Base-by-base conservation (phyloP, 1,139 yeast genomes). In the Hansenula anomala region DNA sequence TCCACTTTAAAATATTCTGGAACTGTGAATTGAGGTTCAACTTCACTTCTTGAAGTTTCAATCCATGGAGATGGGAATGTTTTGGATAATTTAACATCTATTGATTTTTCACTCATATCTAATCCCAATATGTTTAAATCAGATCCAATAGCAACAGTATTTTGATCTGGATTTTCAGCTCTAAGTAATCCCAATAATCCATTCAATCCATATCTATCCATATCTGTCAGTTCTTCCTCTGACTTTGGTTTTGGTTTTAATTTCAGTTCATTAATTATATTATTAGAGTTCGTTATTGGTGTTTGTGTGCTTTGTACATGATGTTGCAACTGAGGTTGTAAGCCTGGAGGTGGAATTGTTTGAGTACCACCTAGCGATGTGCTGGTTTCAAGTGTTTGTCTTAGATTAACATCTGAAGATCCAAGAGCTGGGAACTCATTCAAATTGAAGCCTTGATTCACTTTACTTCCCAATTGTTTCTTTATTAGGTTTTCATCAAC, bases 31-130 rank as follows among this genome's bases (percentile, higher is more conserved):
- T 71, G 73, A 3, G 98, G 98, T 51, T 88, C 95, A n/a, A 90
- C 96, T 50, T 85, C 90, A 41, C 89, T 80, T 52, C 94, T 71
- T 12, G 95, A 78, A 1, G 96, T 86, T 57, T 90, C 97, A 28
- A 86, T 71, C 97, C 97, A 92, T 12, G 97, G 97, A 12, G 95
- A 83, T 22, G 95, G 80, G 55, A 90, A 78, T n/a, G 80, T 78
- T 51, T 74, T 75, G 36, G 90, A 71, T 26, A 89, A 67, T 44
- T 76, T 69, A 15, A 70, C 66, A 31, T 66, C 64, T 17, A 47
- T 40, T 2, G 42, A 41, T 5, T 34, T 45, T 43, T 42, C 48
- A 45, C 59, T 58, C 49, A 84, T 69, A 53, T 86, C 85, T 36
- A 88, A 66, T 15, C 94, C 95, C 31, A 86, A 66, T 49, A 83